Percentiles rank a stretch among this genome's conserved stretches.
Conservation (phyloP, 2,329 filamentous ascomycete species). For the Neofusicoccum parvum region DNA sequence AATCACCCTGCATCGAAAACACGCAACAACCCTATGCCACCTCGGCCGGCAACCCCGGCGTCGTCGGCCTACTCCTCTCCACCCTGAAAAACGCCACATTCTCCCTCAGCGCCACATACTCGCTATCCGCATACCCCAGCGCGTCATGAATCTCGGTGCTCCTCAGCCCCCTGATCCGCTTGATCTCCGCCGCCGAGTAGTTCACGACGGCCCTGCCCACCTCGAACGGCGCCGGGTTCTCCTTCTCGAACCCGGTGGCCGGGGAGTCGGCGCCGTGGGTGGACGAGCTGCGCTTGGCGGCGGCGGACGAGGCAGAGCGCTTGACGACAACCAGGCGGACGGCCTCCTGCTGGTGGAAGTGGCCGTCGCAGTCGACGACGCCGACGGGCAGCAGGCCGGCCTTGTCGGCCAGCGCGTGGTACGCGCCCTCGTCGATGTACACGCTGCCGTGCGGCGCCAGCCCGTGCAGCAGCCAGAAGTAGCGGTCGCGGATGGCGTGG, state of each 20-base stretch:
- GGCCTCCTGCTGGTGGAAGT: slow-evolving; percentile 89
- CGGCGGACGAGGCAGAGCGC: slow-evolving; percentile 35
- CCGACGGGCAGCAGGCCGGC: slow-evolving; percentile 87
- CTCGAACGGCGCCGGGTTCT: slow-evolving; percentile 56
- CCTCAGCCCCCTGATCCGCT: slow-evolving; percentile 78
- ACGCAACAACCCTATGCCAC: not conserved
- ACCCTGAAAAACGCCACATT: slow-evolving; percentile 74
- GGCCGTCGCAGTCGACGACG: slow-evolving; percentile 85
- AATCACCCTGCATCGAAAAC: not conserved
- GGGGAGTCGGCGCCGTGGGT: not conserved
- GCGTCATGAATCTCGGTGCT: slow-evolving; percentile 79
- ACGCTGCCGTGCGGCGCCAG: slow-evolving; percentile 86
- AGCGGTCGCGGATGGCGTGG: slow-evolving; percentile 85
- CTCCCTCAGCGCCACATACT: slow-evolving; percentile 88
- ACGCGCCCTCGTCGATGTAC: slow-evolving; percentile 90
- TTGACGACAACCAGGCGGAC: slow-evolving; percentile 83
- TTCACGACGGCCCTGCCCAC: slow-evolving; percentile 90
- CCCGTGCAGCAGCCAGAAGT: slow-evolving; percentile 96
- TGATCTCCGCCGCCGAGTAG: slow-evolving; percentile 84
- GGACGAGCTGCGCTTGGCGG: not conserved
- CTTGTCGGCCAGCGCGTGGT: slow-evolving; percentile 77
- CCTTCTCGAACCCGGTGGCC: slow-evolving; percentile 30
- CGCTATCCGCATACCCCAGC: slow-evolving; percentile 89
- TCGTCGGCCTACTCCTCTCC: slow-evolving; percentile 41
- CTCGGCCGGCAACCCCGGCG: slow-evolving; percentile 29